Evolutionary conservation across 2,329 filamentous ascomycete species (phyloP).

Genomic region (Arthroderma uncinatum): DNA sequence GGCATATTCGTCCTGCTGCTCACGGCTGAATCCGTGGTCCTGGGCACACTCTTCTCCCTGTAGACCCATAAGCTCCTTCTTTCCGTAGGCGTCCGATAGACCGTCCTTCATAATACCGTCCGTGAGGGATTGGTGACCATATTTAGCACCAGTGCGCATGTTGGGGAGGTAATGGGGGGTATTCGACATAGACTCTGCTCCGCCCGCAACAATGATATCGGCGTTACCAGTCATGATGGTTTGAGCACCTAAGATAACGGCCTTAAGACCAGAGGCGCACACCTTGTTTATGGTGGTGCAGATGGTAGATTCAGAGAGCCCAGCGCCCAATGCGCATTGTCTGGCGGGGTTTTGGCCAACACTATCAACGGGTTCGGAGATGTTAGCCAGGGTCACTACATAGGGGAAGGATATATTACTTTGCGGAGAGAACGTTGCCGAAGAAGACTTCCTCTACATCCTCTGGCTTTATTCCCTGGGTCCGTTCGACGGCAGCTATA

Average conservation of each 20-base stretch:
- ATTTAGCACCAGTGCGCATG: constrained; percentile 81
- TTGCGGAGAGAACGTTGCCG: constrained; percentile 93
- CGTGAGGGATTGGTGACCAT: constrained; percentile 77
- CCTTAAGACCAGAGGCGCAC: constrained; percentile 90
- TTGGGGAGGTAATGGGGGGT: constrained; percentile 86
- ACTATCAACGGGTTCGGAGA: constrained; percentile 39
- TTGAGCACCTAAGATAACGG: constrained; percentile 85
- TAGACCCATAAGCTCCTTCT: constrained; percentile 94
- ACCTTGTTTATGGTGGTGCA: constrained; percentile 98
- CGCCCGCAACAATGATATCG: constrained; percentile 83
- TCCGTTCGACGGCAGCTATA: constrained; percentile 66
- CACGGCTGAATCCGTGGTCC: constrained; percentile 69
- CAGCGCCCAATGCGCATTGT: constrained; percentile 83
- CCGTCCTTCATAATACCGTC: constrained; percentile 93
- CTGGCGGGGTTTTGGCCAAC: constrained; percentile 92
- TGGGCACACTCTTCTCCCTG: constrained; percentile 81
- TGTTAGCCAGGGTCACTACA: background rate
- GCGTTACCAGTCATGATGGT: constrained; percentile 96
- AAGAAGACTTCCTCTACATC: constrained; percentile 96
- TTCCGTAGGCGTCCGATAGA: constrained; percentile 79
- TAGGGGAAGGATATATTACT: constrained; percentile 43
- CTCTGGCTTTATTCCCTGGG: constrained; percentile 72
- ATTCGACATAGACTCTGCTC: constrained; percentile 98
- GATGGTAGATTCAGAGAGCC: constrained; percentile 66
- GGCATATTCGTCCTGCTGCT: constrained; percentile 89